phyloP scores from a whole-genome alignment of 2,329 filamentous ascomycete species.

The Neonectria magnoliae region DNA sequence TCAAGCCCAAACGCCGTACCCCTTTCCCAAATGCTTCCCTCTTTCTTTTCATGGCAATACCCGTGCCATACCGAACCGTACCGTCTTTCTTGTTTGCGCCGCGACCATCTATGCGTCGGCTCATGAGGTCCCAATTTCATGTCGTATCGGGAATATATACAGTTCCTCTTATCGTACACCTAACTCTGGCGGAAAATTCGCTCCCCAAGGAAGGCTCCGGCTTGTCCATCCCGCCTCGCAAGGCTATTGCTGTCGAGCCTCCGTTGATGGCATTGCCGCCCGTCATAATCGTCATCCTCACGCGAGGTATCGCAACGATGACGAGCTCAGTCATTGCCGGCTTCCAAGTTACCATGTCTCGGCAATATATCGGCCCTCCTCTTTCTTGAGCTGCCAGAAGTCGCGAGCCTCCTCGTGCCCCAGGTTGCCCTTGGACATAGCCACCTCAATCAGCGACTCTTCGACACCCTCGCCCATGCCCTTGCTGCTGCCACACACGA shows the following conservation, averaged over 20 bases:
- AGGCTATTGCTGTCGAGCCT: neutral
- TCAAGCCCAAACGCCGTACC: constrained; percentile 30
- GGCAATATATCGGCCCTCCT: constrained; percentile 94
- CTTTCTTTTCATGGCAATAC: constrained; percentile 27
- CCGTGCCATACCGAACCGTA: constrained; percentile 17
- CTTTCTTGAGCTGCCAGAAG: constrained; percentile 93
- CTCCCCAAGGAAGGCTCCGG: neutral
- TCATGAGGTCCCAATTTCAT: constrained; percentile 10
- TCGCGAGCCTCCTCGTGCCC: constrained; percentile 81
- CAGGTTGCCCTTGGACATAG: constrained; percentile 91
- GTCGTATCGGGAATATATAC: constrained; percentile 15
- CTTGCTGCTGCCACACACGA: constrained; percentile 94
- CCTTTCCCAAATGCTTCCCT: constrained; percentile 30
- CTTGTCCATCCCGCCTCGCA: neutral
- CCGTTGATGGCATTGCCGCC: neutral
- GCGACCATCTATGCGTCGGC: constrained; percentile 34
- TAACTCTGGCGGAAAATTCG: neutral
- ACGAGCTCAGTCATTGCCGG: neutral
- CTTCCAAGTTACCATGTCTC: constrained; percentile 70
- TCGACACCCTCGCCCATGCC: constrained; percentile 99
- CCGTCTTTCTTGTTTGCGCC: constrained; percentile 34
- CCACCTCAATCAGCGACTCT: constrained; percentile 85
- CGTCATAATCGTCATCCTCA: neutral
- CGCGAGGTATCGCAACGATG: neutral
- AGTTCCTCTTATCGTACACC: constrained; percentile 10